These are phyloP conservation scores for Myotisia sp. DNA, from an alignment of 2,329 filamentous ascomycete species.

Conservation along the genomic window DNA sequence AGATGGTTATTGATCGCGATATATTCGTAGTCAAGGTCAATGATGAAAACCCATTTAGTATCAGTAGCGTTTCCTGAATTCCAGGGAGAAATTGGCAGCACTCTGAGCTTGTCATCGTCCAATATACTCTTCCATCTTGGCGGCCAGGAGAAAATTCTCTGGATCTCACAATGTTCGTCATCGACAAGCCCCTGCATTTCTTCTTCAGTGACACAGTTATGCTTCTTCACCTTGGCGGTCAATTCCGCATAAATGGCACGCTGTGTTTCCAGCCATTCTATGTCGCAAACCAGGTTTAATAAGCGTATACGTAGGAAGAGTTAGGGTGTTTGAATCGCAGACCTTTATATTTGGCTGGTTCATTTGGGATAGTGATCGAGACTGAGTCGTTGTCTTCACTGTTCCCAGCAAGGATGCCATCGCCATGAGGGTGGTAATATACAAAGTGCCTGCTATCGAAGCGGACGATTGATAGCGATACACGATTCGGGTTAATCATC, in stretches of 20 bases:
- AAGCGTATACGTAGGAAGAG: too few relatives aligned
- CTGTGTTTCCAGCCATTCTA: conserved; percentile 3
- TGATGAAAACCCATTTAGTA: conserved; percentile 3
- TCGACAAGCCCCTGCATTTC: background rate
- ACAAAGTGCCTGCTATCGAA: too few relatives aligned
- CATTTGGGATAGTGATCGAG: too few relatives aligned
- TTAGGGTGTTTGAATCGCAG: too few relatives aligned
- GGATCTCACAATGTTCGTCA: background rate
- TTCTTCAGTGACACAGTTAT: background rate
- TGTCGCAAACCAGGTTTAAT: too few relatives aligned
- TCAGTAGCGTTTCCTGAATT: background rate
- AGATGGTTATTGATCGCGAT: background rate
- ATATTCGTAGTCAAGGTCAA: conserved; percentile 1
- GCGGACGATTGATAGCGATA: too few relatives aligned
- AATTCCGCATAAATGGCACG: background rate
- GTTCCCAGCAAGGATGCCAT: too few relatives aligned
- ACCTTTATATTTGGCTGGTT: too few relatives aligned
- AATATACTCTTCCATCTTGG: too few relatives aligned
- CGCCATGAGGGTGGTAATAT: too few relatives aligned
- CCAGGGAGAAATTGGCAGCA: background rate
- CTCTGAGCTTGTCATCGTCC: background rate
- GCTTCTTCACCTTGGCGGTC: background rate
- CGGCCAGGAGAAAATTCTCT: background rate
- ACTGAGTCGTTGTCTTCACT: too few relatives aligned
- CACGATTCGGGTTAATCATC: too few relatives aligned